phyloP scores from a whole-genome alignment of 257 asterid genomes.

The Solanum pinnatisectum region DNA sequence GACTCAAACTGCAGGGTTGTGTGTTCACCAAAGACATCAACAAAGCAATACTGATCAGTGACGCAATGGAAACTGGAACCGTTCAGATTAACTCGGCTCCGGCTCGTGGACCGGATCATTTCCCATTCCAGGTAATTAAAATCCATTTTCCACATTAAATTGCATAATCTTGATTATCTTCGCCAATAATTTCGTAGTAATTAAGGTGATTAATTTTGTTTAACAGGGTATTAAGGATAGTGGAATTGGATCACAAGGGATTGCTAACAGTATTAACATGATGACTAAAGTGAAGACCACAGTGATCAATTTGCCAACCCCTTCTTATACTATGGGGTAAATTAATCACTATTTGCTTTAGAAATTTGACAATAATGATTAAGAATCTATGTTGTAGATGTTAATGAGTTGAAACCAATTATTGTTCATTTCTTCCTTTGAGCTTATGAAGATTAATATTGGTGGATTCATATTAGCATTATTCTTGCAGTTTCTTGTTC shows the following conservation, averaged over 20 bases:
- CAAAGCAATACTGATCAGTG: conserved; percentile 84
- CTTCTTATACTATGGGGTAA: conserved; percentile 88
- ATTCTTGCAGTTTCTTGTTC: background rate
- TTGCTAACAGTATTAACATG: conserved; percentile 92
- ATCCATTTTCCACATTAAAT: background rate
- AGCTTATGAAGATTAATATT: background rate
- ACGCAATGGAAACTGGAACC: conserved; percentile 93
- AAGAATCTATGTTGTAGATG: background rate
- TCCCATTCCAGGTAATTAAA: conserved; percentile 73
- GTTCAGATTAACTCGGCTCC: conserved; percentile 98
- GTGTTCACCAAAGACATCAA: conserved; percentile 86
- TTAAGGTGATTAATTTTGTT: background rate
- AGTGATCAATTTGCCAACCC: conserved; percentile 89
- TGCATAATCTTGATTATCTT: background rate
- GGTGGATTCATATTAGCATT: background rate
- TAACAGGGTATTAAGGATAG: conserved; percentile 93
- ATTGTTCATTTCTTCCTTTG: background rate
- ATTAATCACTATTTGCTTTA: background rate
- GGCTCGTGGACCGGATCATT: conserved; percentile 97
- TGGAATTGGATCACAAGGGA: conserved; percentile 97
- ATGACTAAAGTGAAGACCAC: conserved; percentile 94
- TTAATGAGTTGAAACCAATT: background rate
- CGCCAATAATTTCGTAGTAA: background rate
- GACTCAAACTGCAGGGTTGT: conserved; percentile 46
- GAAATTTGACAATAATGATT: background rate